Evolutionary conservation across 2,329 filamentous ascomycete species (phyloP), one percentile per base, ranked within the genome.

Genomic region (Neonectria coccinea): DNA sequence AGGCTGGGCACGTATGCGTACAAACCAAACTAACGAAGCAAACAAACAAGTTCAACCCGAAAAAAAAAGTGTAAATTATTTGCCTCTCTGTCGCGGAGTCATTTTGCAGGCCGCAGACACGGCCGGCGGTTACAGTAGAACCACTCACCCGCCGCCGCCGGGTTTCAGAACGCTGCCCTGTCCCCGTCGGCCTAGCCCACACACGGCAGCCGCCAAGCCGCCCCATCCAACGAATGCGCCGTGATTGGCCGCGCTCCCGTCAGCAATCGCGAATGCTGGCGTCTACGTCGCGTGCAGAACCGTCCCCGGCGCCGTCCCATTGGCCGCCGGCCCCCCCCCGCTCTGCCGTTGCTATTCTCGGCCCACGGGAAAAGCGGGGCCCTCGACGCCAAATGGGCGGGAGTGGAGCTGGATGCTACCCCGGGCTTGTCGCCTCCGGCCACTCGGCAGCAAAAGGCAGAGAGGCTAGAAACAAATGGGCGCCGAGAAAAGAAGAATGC

Each of bases 41-140:
- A 39, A 8, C 36, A 39, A 39, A n/a, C 36, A 16, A 39, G 36
- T 18, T 42, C 39, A 42, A 20, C 39, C 39, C n/a, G n/a, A 6
- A 25, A 25, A 6, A 25, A 25, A 42, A 42, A 39, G 36, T 39
- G 36, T 39, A 39, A n/a, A 39, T n/a, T 39, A n/a, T 39, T 39
- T 39, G 36, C 36, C 36, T 39, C 36, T n/a, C 36, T n/a, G 14
- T 39, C 41, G 48, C 31, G 48, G 48, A 42, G 31, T 20, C 51
- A 27, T 51, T 29, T 29, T 41, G 57, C 25, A 48, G 57, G 57
- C 50, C 50, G 57, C 57, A 60, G 57, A 45, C 29, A 42, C 22
- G 57, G 57, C 50, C 57, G 57, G 57, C 57, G 57, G 57, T 52
- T 60, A 60, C 31, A 55, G 51, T 2, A 60, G 57, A 31, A 31